Evolutionary conservation across 1,139 yeast species (phyloP).

Genomic region (Yamadazyma atlantica): DNA sequence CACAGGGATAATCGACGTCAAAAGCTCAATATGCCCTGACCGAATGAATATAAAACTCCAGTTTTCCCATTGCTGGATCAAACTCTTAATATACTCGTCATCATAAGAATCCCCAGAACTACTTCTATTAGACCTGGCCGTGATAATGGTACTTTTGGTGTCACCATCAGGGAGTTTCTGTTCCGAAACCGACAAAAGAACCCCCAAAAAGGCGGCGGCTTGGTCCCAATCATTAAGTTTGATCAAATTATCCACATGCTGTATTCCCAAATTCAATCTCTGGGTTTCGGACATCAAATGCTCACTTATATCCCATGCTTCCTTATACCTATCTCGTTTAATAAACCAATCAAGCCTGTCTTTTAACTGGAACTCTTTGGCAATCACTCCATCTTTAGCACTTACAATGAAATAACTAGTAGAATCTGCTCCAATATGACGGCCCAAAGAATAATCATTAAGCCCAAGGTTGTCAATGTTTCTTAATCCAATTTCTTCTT

Average conservation of each 20-base stretch:
- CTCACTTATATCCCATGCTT: constrained; percentile 78
- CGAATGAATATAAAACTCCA: constrained; percentile 60
- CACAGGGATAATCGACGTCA: constrained; percentile 57
- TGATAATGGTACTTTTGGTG: constrained; percentile 28
- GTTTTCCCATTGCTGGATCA: constrained; percentile 61
- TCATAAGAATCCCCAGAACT: constrained; percentile 17
- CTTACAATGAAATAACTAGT: constrained; percentile 67
- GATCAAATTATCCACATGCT: constrained; percentile 59
- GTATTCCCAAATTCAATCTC: constrained; percentile 60
- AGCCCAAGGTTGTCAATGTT: constrained; percentile 63
- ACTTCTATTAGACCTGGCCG: constrained; percentile 12
- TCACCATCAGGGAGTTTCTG: constrained; percentile 31
- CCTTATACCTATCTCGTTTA: constrained; percentile 50
- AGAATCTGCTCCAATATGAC: constrained; percentile 33
- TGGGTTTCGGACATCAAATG: constrained; percentile 51
- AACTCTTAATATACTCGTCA: constrained; percentile 31
- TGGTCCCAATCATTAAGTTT: constrained; percentile 53
- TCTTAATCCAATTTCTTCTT: constrained; percentile 74
- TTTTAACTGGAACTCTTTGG: constrained; percentile 61
- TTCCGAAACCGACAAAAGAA: constrained; percentile 35
- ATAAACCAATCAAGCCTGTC: constrained; percentile 78
- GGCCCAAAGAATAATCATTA: constrained; percentile 74
- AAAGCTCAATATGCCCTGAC: constrained; percentile 43
- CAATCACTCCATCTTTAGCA: constrained; percentile 79
- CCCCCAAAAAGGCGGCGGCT: constrained; percentile 52